Conservation (phyloP, 352 stramenopile species). For the Halophytophthora polymorphica region DNA sequence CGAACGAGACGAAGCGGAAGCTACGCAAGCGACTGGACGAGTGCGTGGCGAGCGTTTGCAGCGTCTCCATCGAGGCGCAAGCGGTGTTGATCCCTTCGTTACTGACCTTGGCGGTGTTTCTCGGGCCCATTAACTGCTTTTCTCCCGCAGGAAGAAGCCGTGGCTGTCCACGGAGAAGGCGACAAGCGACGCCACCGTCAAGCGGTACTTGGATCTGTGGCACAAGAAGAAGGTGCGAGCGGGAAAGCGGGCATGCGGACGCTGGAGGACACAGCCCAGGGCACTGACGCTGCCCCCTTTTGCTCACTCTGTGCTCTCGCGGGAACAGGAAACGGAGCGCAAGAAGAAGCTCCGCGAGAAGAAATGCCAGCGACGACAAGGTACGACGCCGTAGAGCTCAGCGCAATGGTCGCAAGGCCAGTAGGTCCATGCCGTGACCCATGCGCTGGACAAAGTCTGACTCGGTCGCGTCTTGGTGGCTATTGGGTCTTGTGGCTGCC, state of each 20-base stretch:
- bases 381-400: constrained; percentile 12
- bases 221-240: constrained; percentile 55
- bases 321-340: constrained; percentile 57
- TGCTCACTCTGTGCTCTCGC: neutral
- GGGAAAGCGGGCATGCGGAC: neutral
- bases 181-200: constrained; percentile 40
- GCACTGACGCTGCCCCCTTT: neutral
- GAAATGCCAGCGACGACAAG: constrained; percentile 65
- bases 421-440: too few relatives aligned
- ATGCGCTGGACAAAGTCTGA: too few relatives aligned
- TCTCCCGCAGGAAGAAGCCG: constrained; percentile 48
- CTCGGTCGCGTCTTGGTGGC: too few relatives aligned
- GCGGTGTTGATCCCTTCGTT: neutral
- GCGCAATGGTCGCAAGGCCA: too few relatives aligned
- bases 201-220: constrained; percentile 62
- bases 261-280: too few relatives aligned
- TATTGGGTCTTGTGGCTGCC: too few relatives aligned
- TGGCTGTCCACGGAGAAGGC: constrained; percentile 54
- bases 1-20: constrained; percentile 60
- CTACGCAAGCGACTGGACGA: constrained; percentile 51
- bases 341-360: constrained; percentile 76
- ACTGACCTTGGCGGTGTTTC: constrained; percentile 5
- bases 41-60: constrained; percentile 21
- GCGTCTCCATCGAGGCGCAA: too few relatives aligned
- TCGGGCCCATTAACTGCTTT: constrained; percentile 1